Evolutionary conservation across 176 grass and related monocot species (phyloP).

Genomic region (Ananas comosus): DNA sequence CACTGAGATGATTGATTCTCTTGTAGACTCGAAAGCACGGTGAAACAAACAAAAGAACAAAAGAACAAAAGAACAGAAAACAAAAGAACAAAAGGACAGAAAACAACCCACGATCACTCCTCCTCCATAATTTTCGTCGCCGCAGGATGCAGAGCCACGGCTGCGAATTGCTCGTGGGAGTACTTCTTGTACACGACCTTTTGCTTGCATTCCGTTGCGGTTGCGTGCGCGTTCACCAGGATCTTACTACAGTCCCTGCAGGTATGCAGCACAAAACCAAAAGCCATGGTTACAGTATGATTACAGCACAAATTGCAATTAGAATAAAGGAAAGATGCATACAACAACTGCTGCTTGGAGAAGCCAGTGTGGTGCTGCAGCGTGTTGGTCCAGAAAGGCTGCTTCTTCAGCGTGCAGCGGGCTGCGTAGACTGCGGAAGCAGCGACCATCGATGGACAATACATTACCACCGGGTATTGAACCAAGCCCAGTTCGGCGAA

Average conservation of each 20-base stretch:
- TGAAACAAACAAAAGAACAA: no score
- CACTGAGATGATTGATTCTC: not conserved
- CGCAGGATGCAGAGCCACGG: slow-evolving; percentile 19
- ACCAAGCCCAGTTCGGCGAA: slow-evolving; percentile 71
- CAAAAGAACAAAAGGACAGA: not conserved
- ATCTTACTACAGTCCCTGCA: slow-evolving; percentile 33
- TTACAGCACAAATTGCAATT: not conserved
- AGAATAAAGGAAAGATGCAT: slow-evolving; percentile 16
- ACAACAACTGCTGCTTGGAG: slow-evolving; percentile 52
- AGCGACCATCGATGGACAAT: slow-evolving; percentile 56
- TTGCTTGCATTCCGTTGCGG: slow-evolving; percentile 22
- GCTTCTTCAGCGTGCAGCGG: slow-evolving; percentile 60
- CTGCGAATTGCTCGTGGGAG: slow-evolving; percentile 11
- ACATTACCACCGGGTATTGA: slow-evolving; percentile 64
- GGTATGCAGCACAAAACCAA: not conserved
- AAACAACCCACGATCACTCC: not conserved
- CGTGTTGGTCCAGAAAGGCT: slow-evolving; percentile 79
- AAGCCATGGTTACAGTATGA: not conserved
- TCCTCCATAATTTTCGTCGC: slow-evolving; percentile 3
- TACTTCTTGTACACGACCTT: slow-evolving; percentile 48
- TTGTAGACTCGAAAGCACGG: not conserved
- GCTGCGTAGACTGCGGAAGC: slow-evolving; percentile 82
- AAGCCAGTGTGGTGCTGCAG: slow-evolving; percentile 67
- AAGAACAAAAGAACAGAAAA: not conserved
- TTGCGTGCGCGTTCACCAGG: slow-evolving; percentile 24